These are phyloP conservation scores for Gossypium schwendimanii DNA, from an alignment of 441 rosid species.

Conservation along the genomic window DNA sequence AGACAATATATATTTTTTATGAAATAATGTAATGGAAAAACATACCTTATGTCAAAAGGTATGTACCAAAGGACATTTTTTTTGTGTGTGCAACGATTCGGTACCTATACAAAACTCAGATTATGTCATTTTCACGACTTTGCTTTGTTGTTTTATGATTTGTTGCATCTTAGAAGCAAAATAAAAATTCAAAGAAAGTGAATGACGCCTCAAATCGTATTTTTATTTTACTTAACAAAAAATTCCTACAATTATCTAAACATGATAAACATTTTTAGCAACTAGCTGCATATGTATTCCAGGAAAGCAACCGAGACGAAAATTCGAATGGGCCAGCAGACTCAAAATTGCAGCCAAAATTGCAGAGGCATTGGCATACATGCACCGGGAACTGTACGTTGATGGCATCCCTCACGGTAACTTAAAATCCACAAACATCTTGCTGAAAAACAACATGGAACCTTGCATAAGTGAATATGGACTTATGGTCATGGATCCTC, in stretches of 20 bases:
- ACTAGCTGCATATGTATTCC: slow-evolving; percentile 3
- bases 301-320: slow-evolving; percentile 30
- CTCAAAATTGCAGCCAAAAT: slow-evolving; percentile 35
- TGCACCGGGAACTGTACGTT: slow-evolving; percentile 38
- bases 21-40: too few relatives aligned
- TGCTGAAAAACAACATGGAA: slow-evolving; percentile 41
- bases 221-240: too few relatives aligned
- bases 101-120: too few relatives aligned
- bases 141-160: too few relatives aligned
- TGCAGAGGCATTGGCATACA: slow-evolving; percentile 38
- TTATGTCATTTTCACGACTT: too few relatives aligned
- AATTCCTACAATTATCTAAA: neutral
- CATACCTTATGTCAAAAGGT: too few relatives aligned
- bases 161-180: too few relatives aligned
- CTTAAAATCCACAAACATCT: slow-evolving; percentile 54
- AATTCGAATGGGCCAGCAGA: slow-evolving; percentile 45
- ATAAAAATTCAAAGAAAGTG: too few relatives aligned
- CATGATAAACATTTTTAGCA: neutral
- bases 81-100: too few relatives aligned
- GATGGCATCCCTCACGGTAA: slow-evolving; percentile 51
- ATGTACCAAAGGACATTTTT: too few relatives aligned
- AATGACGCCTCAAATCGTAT: too few relatives aligned
- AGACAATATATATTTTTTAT: too few relatives aligned
- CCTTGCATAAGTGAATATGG: slow-evolving; percentile 65
- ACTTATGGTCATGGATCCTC: slow-evolving; percentile 26